These are phyloP conservation scores for Dalbergia cultrata DNA, from an alignment of 306 rosid genomes.

Conservation along the genomic window DNA sequence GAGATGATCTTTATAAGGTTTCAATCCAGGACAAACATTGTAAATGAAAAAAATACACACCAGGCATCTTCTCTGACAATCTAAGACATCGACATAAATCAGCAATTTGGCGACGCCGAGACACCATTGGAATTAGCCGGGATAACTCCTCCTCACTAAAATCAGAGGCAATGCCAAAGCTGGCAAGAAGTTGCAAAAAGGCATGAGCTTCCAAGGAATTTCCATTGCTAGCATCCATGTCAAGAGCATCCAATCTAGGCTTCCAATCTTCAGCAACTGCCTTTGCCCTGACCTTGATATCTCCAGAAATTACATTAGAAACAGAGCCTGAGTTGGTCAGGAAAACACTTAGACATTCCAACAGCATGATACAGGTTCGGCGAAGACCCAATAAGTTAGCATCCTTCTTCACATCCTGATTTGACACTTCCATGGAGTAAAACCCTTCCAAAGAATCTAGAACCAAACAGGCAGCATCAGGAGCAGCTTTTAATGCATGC, in stretches of 20 bases:
- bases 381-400: slow-evolving; percentile 90
- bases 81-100: slow-evolving; percentile 98
- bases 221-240: slow-evolving; percentile 95
- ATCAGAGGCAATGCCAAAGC: slow-evolving; percentile 86
- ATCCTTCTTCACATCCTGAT: slow-evolving; percentile 88
- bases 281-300: slow-evolving; percentile 78
- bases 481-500: slow-evolving; percentile 81
- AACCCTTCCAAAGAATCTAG: slow-evolving; percentile 90
- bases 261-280: slow-evolving; percentile 90
- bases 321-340: slow-evolving; percentile 58
- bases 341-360: slow-evolving; percentile 91
- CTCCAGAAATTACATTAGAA: slow-evolving; percentile 70
- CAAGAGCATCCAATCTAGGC: slow-evolving; percentile 88
- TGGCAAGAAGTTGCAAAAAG: slow-evolving; percentile 92
- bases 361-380: slow-evolving; percentile 96
- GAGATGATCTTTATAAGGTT: neutral
- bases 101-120: slow-evolving; percentile 97
- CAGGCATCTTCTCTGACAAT: slow-evolving; percentile 92
- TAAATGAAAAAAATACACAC: slow-evolving; percentile 51
- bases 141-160: slow-evolving; percentile 81
- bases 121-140: slow-evolving; percentile 90
- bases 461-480: slow-evolving; percentile 83
- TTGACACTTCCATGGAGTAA: slow-evolving; percentile 69
- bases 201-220: slow-evolving; percentile 99
- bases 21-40: slow-evolving; percentile 1